Percentiles rank a stretch among this genome's conserved stretches.
Conservation (phyloP, 1,284 basidiomycete species). For the Rhodotorula sp. region DNA sequence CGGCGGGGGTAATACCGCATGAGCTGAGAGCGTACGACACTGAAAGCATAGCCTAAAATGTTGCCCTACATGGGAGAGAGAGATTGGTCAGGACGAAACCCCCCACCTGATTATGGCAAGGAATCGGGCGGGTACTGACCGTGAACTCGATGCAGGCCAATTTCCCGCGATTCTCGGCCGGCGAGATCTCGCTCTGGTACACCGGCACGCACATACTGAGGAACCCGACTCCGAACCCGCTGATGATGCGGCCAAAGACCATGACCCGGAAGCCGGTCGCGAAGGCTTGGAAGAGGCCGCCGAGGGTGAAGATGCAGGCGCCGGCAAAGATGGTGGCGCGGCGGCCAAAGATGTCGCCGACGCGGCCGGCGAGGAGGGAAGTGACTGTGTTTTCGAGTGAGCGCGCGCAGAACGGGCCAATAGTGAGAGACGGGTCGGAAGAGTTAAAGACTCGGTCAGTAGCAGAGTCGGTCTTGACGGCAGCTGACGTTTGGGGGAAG, state of each 20-base stretch:
- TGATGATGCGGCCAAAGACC: slow-evolving; percentile 81
- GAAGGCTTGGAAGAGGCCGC: slow-evolving; percentile 86
- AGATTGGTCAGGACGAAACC: not conserved
- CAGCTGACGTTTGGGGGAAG: slow-evolving; percentile 56
- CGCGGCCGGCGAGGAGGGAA: slow-evolving; percentile 78
- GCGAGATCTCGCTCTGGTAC: slow-evolving; percentile 93
- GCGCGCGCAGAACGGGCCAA: not conserved
- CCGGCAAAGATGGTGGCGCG: slow-evolving; percentile 83
- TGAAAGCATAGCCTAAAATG: slow-evolving; percentile 89
- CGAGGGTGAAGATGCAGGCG: slow-evolving; percentile 80
- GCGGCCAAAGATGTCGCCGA: slow-evolving; percentile 85
- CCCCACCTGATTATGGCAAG: not conserved
- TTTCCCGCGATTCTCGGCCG: slow-evolving; percentile 83
- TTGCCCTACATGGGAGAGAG: slow-evolving; percentile 39
- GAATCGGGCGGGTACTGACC: slow-evolving; percentile 49
- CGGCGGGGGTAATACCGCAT: too few relatives aligned
- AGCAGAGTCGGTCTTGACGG: slow-evolving; percentile 59
- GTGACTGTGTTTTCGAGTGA: slow-evolving; percentile 60
- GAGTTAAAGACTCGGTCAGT: not conserved
- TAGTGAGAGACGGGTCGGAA: not conserved
- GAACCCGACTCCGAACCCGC: slow-evolving; percentile 90
- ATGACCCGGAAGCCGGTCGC: slow-evolving; percentile 78
- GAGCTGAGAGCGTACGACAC: slow-evolving; percentile 66
- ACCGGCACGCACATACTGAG: slow-evolving; percentile 95
- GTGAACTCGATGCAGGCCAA: slow-evolving; percentile 97